A percentile compares a stretch with the other conserved stretches of the same genome.
phyloP scores from a whole-genome alignment of 2,329 filamentous ascomycete genomes.

The Nothopassalora personata region DNA sequence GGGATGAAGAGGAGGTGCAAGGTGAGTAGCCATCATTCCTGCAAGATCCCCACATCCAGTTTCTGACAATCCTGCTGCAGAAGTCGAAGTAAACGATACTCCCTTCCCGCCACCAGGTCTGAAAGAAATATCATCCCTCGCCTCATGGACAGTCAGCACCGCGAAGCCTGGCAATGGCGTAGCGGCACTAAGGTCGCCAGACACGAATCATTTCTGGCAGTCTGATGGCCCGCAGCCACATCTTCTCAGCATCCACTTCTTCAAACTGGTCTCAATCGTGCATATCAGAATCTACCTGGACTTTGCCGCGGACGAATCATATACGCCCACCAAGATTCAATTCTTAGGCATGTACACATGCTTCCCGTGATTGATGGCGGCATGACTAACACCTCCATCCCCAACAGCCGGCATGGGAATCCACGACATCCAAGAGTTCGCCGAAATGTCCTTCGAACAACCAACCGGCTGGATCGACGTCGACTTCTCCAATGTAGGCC shows the following conservation, averaged over 20 bases:
- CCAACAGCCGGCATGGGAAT: slow-evolving; percentile 71
- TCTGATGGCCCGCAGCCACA: slow-evolving; percentile 83
- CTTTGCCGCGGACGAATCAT: slow-evolving; percentile 88
- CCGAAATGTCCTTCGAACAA: slow-evolving; percentile 68
- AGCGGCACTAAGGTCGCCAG: slow-evolving; percentile 67
- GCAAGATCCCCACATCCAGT: background rate
- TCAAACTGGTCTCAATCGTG: slow-evolving; percentile 73
- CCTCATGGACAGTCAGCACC: slow-evolving; percentile 75
- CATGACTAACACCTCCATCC: background rate
- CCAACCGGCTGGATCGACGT: slow-evolving; percentile 91
- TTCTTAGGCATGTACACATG: slow-evolving; percentile 49
- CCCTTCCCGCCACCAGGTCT: slow-evolving; percentile 45
- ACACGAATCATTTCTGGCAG: slow-evolving; percentile 73
- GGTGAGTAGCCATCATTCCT: slow-evolving; percentile 10
- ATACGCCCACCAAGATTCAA: slow-evolving; percentile 88
- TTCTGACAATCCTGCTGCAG: slow-evolving; percentile 3
- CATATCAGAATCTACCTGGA: slow-evolving; percentile 81
- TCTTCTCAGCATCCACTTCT: slow-evolving; percentile 76
- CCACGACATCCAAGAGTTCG: slow-evolving; percentile 86
- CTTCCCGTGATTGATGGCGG: no score
- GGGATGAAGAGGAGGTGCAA: slow-evolving; percentile 26
- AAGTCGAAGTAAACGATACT: slow-evolving; percentile 38
- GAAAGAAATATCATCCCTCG: slow-evolving; percentile 80
- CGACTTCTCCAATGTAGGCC: slow-evolving; percentile 59
- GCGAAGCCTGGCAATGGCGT: slow-evolving; percentile 77